Evolutionary conservation across 2,329 filamentous ascomycete genomes (phyloP).

Genomic region (Periconia digitata): DNA sequence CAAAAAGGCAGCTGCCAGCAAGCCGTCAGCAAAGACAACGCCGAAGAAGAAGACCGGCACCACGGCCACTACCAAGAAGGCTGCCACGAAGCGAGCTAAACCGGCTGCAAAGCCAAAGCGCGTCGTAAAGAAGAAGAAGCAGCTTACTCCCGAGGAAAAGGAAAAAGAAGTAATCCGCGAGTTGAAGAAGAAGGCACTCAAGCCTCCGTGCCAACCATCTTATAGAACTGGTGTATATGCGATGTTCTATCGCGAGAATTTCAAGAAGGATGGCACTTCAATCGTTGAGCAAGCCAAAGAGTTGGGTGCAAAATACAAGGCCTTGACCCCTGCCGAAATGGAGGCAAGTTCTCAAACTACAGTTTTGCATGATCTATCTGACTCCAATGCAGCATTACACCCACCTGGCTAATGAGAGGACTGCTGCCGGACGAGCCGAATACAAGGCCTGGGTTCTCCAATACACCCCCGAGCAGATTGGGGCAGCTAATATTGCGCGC

Average conservation of each 20-base stretch:
- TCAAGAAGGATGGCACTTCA: too few species aligned
- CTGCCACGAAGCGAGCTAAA: slow-evolving; percentile 17
- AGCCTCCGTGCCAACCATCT: slow-evolving; percentile 27
- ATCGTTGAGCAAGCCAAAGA: too few species aligned
- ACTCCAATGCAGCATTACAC: slow-evolving; percentile 54
- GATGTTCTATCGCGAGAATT: too few species aligned
- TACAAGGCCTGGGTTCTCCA: slow-evolving; percentile 58
- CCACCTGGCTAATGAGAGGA: slow-evolving; percentile 52
- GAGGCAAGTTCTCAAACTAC: slow-evolving; percentile 21
- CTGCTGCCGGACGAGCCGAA: slow-evolving; percentile 45
- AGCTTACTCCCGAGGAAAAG: slow-evolving; percentile 32
- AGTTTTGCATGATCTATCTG: background rate
- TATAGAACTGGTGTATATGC: too few species aligned
- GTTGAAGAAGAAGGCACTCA: slow-evolving; percentile 43
- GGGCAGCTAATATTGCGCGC: slow-evolving; percentile 61
- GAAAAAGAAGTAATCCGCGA: slow-evolving; percentile 26
- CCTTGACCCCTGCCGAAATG: slow-evolving; percentile 34
- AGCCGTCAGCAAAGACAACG: slow-evolving; percentile 14
- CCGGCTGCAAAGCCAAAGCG: slow-evolving; percentile 17
- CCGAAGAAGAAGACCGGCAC: slow-evolving; percentile 12
- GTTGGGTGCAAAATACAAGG: slow-evolving; percentile 34
- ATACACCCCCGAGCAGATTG: slow-evolving; percentile 60
- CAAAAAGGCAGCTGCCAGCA: slow-evolving; percentile 28
- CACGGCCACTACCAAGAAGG: slow-evolving; percentile 22
- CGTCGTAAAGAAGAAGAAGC: slow-evolving; percentile 20